Conservation (phyloP, 2,329 filamentous ascomycete species). For the Leptographium procerum region DNA sequence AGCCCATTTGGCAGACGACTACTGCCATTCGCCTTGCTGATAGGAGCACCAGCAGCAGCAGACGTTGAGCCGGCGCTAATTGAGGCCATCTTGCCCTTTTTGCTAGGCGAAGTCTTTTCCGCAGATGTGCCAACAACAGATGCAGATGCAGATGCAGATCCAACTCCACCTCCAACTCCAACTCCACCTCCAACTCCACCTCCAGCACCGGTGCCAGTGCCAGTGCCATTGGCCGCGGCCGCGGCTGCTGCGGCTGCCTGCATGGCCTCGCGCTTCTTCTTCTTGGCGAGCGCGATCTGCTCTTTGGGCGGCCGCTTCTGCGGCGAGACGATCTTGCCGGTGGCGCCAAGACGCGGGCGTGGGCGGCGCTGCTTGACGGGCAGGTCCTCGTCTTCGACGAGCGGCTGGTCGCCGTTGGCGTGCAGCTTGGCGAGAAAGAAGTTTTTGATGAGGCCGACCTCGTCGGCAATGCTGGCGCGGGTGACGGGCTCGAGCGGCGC, state of each 20-base stretch:
- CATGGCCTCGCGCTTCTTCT: conserved; percentile 57
- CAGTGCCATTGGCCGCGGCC: conserved; percentile 18
- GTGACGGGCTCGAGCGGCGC: conserved; percentile 67
- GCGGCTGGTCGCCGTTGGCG: conserved; percentile 67
- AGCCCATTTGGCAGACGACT: neutral
- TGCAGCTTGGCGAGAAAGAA: conserved; percentile 88
- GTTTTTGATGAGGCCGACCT: conserved; percentile 80
- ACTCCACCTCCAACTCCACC: no score
- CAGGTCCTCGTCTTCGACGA: conserved; percentile 90
- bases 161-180: no score
- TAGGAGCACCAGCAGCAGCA: neutral
- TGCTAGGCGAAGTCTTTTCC: conserved; percentile 30
- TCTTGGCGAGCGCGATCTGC: conserved; percentile 73
- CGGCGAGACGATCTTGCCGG: conserved; percentile 76
- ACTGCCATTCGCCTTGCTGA: neutral
- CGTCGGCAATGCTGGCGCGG: conserved; percentile 60
- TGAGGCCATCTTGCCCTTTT: conserved; percentile 40
- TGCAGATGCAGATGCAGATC: neutral
- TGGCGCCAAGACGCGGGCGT: conserved; percentile 53
- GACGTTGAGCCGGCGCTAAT: no score
- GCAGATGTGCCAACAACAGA: conserved; percentile 17
- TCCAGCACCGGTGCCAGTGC: neutral
- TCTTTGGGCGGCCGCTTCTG: conserved; percentile 74
- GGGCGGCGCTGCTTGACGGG: conserved; percentile 80
- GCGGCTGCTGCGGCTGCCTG: conserved; percentile 18